These are phyloP conservation scores for Clonostachys rhizophaga DNA, from an alignment of 2,329 filamentous ascomycete species.

Conservation along the genomic window DNA sequence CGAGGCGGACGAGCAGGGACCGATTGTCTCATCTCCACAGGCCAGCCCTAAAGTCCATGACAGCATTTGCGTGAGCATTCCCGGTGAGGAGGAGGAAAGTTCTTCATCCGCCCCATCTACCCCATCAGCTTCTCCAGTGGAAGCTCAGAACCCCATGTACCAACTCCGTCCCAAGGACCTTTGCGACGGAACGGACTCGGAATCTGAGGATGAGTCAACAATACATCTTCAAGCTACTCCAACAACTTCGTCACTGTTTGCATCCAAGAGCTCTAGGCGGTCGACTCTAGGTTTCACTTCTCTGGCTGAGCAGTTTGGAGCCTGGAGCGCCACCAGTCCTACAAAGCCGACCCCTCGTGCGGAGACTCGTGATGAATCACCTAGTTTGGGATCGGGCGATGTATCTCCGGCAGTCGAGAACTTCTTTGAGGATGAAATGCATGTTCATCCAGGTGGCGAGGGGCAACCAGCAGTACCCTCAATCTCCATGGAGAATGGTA, in stretches of 20 bases:
- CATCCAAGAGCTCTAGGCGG: neutral
- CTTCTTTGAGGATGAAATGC: constrained; percentile 62
- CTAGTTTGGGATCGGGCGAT: neutral
- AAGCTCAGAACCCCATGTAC: constrained; percentile 11
- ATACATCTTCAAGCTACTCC: neutral
- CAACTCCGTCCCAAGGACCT: constrained; percentile 43
- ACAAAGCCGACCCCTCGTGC: constrained; percentile 17
- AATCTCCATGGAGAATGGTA: neutral
- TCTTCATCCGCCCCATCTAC: no score
- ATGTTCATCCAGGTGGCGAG: constrained; percentile 17
- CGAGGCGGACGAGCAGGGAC: no score
- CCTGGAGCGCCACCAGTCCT: constrained; percentile 60
- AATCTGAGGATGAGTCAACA: constrained; percentile 21
- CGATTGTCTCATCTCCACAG: no score
- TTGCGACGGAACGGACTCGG: constrained; percentile 31
- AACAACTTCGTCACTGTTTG: constrained; percentile 9
- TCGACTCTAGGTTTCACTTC: constrained; percentile 54
- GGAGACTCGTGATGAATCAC: no score
- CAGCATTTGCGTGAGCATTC: no score
- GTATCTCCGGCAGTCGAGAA: constrained; percentile 5
- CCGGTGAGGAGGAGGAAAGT: no score
- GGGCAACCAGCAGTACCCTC: neutral
- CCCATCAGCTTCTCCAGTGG: no score
- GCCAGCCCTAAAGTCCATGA: no score
- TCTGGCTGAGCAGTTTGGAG: constrained; percentile 54